Conservation (phyloP, 768 basidiomycete genomes). For the Clitopilus hobsonii region DNA sequence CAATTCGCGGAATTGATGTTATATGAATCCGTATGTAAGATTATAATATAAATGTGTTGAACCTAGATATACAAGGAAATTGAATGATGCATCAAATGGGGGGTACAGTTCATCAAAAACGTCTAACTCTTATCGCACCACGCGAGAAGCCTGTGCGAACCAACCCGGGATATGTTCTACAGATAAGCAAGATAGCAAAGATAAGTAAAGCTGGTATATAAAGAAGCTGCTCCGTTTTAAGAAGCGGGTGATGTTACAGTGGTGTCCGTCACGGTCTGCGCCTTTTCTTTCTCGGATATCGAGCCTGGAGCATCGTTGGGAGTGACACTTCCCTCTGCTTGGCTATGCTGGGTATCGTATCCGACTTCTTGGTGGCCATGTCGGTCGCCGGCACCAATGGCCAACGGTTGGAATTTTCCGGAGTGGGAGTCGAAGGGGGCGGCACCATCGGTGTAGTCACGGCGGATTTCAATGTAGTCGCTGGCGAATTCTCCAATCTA, state of each 20-base stretch:
- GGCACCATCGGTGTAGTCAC: slow-evolving; percentile 56
- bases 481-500: slow-evolving; percentile 68
- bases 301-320: not conserved
- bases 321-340: not conserved
- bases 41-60: not conserved
- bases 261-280: not conserved
- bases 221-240: not conserved
- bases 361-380: slow-evolving; percentile 33
- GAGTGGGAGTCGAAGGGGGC: slow-evolving; percentile 31
- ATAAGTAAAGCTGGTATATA: not conserved
- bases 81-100: not conserved
- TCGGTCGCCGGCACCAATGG: slow-evolving; percentile 32
- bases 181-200: not conserved
- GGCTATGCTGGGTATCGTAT: slow-evolving; percentile 7
- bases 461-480: slow-evolving; percentile 66
- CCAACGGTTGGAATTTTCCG: slow-evolving; percentile 16
- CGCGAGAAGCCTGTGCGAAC: not conserved
- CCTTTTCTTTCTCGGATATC: not conserved
- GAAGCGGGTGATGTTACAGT: not conserved
- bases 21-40: not conserved
- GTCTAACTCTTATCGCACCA: slow-evolving; percentile 1
- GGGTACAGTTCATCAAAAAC: not conserved
- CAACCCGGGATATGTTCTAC: not conserved
- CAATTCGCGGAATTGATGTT: not conserved
- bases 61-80: not conserved